Percentiles rank a stretch among this genome's conserved stretches.
Evolutionary conservation across 768 basidiomycete species (phyloP).

Genomic region (Kwoniella europaea): DNA sequence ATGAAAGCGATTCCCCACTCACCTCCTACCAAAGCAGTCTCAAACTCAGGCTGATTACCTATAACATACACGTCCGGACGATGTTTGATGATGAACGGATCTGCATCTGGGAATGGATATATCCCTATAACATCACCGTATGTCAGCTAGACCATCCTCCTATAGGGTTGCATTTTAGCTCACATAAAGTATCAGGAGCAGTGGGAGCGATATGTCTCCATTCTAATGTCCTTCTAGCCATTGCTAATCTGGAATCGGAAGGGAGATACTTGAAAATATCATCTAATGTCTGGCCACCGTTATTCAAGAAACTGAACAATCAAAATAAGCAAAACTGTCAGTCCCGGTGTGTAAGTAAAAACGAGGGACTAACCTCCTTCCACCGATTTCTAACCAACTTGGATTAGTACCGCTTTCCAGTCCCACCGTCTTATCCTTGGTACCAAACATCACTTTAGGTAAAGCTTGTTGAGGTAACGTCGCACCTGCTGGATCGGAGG

Average conservation of each 20-base stretch:
- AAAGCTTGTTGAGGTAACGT: slow-evolving; percentile 93
- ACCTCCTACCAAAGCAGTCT: slow-evolving; percentile 69
- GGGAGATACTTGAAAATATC: slow-evolving; percentile 92
- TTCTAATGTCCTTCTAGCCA: slow-evolving; percentile 77
- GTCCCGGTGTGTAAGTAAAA: neutral
- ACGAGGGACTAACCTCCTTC: slow-evolving; percentile 60
- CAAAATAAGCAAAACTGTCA: neutral
- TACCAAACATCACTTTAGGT: slow-evolving; percentile 87
- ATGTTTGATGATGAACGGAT: slow-evolving; percentile 86
- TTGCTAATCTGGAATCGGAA: slow-evolving; percentile 68
- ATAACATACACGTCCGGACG: slow-evolving; percentile 89
- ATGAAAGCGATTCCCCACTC: slow-evolving; percentile 28
- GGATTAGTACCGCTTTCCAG: slow-evolving; percentile 89
- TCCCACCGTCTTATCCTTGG: slow-evolving; percentile 60
- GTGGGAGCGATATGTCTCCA: slow-evolving; percentile 99
- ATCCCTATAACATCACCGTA: slow-evolving; percentile 65
- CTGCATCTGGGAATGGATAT: slow-evolving; percentile 83
- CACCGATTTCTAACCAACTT: slow-evolving; percentile 72
- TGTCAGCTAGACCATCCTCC: slow-evolving; percentile 1
- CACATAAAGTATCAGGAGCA: slow-evolving; percentile 91
- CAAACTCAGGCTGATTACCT: slow-evolving; percentile 87
- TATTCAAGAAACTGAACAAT: slow-evolving; percentile 70
- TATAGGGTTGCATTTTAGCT: slow-evolving; percentile 28
- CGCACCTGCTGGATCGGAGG: slow-evolving; percentile 81
- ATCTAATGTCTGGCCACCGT: slow-evolving; percentile 89